phyloP scores from a whole-genome alignment of 106 monocot genomes.

The Dioscorea zingiberensis region DNA sequence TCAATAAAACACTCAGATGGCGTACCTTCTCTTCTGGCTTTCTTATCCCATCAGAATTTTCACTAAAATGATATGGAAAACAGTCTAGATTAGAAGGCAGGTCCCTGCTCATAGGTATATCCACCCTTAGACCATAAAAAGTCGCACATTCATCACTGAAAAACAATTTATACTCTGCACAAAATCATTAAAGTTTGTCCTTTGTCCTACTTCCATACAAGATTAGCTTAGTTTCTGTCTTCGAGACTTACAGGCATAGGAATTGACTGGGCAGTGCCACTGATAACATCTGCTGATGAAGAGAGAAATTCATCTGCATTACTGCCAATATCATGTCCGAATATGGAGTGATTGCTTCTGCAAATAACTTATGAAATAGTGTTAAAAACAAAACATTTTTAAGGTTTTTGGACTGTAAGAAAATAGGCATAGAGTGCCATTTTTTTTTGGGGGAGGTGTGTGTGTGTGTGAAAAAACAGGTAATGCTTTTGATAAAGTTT shows the following conservation, averaged over 20 bases:
- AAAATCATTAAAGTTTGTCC: not conserved
- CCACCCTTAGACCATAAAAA: constrained; percentile 22
- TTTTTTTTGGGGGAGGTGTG: no score
- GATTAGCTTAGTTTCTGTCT: not conserved
- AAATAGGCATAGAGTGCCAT: no score
- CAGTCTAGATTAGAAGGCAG: constrained; percentile 27
- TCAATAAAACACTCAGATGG: constrained; percentile 1
- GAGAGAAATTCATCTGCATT: constrained; percentile 33
- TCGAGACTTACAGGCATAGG: constrained; percentile 33
- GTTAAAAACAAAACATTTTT: no score
- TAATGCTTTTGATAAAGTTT: no score
- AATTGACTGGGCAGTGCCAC: constrained; percentile 32
- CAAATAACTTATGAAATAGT: not conserved
- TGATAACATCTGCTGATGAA: constrained; percentile 26
- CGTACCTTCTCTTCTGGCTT: constrained; percentile 53
- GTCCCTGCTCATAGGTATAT: constrained; percentile 28
- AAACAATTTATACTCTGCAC: not conserved
- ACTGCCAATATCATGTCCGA: constrained; percentile 38
- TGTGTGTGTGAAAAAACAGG: no score
- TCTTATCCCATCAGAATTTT: constrained; percentile 23
- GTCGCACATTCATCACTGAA: not conserved
- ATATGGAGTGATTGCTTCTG: constrained; percentile 57
- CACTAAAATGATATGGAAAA: constrained; percentile 23
- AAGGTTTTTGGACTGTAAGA: no score
- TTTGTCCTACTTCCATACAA: not conserved